A percentile compares a stretch with the other conserved stretches of the same genome.
These are phyloP conservation scores for Metschnikowia colocasiae DNA, from an alignment of 805 yeast genomes.

Conservation along the genomic window DNA sequence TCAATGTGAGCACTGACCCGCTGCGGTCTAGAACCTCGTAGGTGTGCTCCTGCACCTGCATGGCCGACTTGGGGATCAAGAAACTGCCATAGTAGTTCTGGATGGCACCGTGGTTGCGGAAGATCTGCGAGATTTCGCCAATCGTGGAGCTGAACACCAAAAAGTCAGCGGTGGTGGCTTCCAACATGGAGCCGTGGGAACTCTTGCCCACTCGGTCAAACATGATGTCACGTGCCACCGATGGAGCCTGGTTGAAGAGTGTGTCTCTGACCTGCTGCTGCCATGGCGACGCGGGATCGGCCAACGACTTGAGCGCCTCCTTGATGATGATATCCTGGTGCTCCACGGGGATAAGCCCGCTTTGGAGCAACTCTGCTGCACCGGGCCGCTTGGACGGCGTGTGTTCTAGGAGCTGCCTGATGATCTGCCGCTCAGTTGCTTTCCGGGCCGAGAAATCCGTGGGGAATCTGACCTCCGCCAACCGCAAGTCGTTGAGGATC, in stretches of 20 bases:
- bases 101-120: slow-evolving; percentile 81
- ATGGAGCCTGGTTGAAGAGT: slow-evolving; percentile 79
- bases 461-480: slow-evolving; percentile 64
- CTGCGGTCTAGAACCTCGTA: slow-evolving; percentile 80
- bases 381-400: slow-evolving; percentile 76
- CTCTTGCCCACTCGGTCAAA: slow-evolving; percentile 54
- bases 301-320: slow-evolving; percentile 79
- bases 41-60: slow-evolving; percentile 58
- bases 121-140: slow-evolving; percentile 57
- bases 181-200: slow-evolving; percentile 24
- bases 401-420: slow-evolving; percentile 67
- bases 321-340: slow-evolving; percentile 87
- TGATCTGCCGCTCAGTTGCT: slow-evolving; percentile 62
- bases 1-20: slow-evolving; percentile 85
- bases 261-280: slow-evolving; percentile 87
- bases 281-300: slow-evolving; percentile 93
- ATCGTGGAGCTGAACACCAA: slow-evolving; percentile 59
- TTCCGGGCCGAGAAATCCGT: slow-evolving; percentile 54
- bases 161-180: slow-evolving; percentile 39
- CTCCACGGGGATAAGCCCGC: slow-evolving; percentile 83
- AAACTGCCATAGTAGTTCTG: slow-evolving; percentile 62
- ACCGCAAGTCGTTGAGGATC: slow-evolving; percentile 63
- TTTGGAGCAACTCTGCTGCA: slow-evolving; percentile 68
- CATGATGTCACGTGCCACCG: slow-evolving; percentile 77
- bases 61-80: slow-evolving; percentile 78